Percentiles rank a stretch among this genome's conserved stretches.
These are phyloP conservation scores for Dactylis glomerata DNA, from an alignment of 176 grass and related monocot genomes.

Conservation along the genomic window DNA sequence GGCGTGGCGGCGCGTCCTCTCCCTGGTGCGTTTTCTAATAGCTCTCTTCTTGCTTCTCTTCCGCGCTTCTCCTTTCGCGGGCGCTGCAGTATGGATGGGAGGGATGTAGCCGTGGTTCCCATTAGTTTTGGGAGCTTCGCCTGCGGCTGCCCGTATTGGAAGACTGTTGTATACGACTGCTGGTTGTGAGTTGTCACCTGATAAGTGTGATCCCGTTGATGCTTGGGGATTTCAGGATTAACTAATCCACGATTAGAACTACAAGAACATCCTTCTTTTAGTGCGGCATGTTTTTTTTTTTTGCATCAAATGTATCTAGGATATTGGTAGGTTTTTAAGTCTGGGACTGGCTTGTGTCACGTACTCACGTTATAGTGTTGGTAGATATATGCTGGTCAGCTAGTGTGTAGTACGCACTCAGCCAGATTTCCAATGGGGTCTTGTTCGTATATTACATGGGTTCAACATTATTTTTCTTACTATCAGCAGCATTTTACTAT, in stretches of 20 bases:
- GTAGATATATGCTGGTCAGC: background rate
- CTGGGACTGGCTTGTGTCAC: background rate
- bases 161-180: background rate
- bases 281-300: background rate
- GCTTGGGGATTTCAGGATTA: background rate
- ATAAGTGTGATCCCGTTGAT: background rate
- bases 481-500: too few species aligned
- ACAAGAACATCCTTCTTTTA: background rate
- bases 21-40: constrained; percentile 26
- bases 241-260: background rate
- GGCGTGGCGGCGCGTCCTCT: constrained; percentile 50
- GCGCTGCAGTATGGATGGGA: background rate
- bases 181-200: background rate
- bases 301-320: background rate
- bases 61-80: background rate
- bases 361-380: background rate
- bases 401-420: background rate
- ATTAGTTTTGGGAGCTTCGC: background rate
- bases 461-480: too few species aligned
- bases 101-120: constrained; percentile 10
- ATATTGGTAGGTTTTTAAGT: constrained; percentile 14
- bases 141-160: background rate
- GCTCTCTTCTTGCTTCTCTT: background rate
- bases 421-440: too few species aligned
- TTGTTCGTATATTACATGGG: too few species aligned